phyloP scores from a whole-genome alignment of 345 rosid genomes.

The Balakata baccata region DNA sequence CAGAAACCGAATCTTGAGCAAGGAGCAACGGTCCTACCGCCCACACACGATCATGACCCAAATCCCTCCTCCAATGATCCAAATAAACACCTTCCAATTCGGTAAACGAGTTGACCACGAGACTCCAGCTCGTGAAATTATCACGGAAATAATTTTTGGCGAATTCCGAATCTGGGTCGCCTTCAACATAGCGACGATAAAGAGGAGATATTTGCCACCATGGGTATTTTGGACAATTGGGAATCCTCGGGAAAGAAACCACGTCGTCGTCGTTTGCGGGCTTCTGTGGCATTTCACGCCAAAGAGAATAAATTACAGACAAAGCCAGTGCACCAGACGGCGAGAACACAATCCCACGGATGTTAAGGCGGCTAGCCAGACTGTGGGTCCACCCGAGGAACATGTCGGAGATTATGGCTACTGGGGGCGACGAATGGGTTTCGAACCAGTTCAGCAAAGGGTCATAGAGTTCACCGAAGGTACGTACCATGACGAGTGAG shows the following conservation, averaged over 20 bases:
- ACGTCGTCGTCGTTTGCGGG: slow-evolving; percentile 18
- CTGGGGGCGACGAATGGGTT: slow-evolving; percentile 45
- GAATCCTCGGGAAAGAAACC: slow-evolving; percentile 37
- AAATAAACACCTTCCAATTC: slow-evolving; percentile 44
- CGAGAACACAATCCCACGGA: slow-evolving; percentile 51
- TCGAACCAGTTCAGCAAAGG: slow-evolving; percentile 46
- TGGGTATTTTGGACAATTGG: slow-evolving; percentile 40
- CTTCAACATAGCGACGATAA: slow-evolving; percentile 27
- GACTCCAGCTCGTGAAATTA: slow-evolving; percentile 50
- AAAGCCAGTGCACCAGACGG: slow-evolving; percentile 45
- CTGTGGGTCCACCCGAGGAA: slow-evolving; percentile 68
- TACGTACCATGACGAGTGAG: slow-evolving; percentile 1
- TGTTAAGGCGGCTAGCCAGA: slow-evolving; percentile 43
- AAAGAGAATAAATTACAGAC: slow-evolving; percentile 24
- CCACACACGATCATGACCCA: slow-evolving; percentile 39
- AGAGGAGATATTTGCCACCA: slow-evolving; percentile 34
- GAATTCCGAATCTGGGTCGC: slow-evolving; percentile 39
- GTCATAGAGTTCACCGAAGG: slow-evolving; percentile 38
- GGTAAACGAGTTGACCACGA: slow-evolving; percentile 49
- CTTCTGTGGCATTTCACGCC: slow-evolving; percentile 28
- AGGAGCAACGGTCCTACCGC: slow-evolving; percentile 59
- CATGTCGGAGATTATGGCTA: slow-evolving; percentile 55
- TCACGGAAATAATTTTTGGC: slow-evolving; percentile 26
- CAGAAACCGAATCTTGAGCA: background rate
- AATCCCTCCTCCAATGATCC: slow-evolving; percentile 34